Conservation (phyloP, 75 land plant species). For the Picea glauca region DNA sequence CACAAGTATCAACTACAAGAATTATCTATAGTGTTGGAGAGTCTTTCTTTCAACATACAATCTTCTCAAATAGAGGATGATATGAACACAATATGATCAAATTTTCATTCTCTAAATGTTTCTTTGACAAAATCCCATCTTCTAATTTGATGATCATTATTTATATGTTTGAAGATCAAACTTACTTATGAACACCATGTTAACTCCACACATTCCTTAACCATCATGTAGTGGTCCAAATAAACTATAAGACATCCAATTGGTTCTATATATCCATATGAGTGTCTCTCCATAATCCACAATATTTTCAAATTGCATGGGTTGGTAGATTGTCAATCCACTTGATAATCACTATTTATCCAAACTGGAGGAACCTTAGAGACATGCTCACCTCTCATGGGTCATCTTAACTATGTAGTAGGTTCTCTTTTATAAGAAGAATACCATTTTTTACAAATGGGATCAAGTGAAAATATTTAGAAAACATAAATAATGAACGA, state of each 20-base stretch:
- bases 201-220: not conserved
- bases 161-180: constrained; percentile 1
- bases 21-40: constrained; percentile 57
- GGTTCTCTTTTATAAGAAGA: too few relatives aligned
- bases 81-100: constrained; percentile 38
- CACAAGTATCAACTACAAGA: too few relatives aligned
- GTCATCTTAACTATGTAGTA: too few relatives aligned
- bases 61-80: constrained; percentile 60
- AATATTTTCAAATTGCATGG: constrained; percentile 33
- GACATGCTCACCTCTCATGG: too few relatives aligned
- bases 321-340: constrained; percentile 18
- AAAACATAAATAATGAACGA: too few relatives aligned
- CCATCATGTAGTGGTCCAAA: constrained; percentile 10
- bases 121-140: constrained; percentile 3
- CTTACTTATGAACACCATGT: not conserved
- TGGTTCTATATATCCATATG: not conserved
- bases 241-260: constrained; percentile 8
- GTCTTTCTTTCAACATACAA: constrained; percentile 60
- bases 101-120: constrained; percentile 14
- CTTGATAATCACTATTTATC: not conserved
- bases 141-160: not conserved
- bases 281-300: constrained; percentile 5
- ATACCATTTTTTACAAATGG: too few relatives aligned
- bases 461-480: not conserved
- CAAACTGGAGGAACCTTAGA: not conserved